Evolutionary conservation across 2,329 filamentous ascomycete genomes (phyloP).

Genomic region (Malbranchea zuffiana): DNA sequence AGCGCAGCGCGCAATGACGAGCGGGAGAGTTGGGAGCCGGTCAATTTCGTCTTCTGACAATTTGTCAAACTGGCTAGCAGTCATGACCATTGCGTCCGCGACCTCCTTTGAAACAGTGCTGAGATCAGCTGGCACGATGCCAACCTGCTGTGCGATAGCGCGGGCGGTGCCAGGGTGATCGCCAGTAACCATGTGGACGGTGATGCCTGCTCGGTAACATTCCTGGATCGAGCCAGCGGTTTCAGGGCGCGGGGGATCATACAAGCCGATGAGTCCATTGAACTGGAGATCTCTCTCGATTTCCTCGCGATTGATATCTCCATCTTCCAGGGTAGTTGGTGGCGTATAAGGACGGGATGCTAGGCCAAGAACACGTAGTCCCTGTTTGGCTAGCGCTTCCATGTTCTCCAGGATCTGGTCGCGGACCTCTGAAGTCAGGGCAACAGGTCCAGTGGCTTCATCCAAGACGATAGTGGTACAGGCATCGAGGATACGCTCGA

Average conservation of each 20-base stretch:
- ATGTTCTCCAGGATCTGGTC: conserved; percentile 54
- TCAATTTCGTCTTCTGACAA: conserved; percentile 65
- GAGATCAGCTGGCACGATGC: conserved; percentile 59
- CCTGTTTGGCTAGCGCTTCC: conserved; percentile 55
- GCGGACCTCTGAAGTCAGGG: conserved; percentile 45
- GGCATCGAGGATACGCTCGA: conserved; percentile 55
- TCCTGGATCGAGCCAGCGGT: conserved; percentile 61
- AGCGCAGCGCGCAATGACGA: conserved; percentile 50
- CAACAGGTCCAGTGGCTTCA: conserved; percentile 29
- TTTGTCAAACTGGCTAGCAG: conserved; percentile 67
- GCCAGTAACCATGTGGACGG: conserved; percentile 74
- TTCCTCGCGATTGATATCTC: conserved; percentile 43
- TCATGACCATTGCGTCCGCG: conserved; percentile 61
- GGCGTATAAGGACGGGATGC: conserved; percentile 39
- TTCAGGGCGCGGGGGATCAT: conserved; percentile 74
- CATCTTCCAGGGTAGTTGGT: conserved; percentile 25
- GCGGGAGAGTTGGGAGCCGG: conserved; percentile 42
- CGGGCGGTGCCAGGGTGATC: conserved; percentile 69
- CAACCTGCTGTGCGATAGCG: conserved; percentile 67
- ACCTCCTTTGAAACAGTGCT: conserved; percentile 49
- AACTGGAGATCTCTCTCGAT: conserved; percentile 62
- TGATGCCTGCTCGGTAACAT: conserved; percentile 63
- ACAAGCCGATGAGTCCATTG: conserved; percentile 73
- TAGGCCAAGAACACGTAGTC: conserved; percentile 58
- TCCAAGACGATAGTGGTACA: conserved; percentile 45